phyloP scores from a whole-genome alignment of 179 eudicot species.

The Gypsophila paniculata region DNA sequence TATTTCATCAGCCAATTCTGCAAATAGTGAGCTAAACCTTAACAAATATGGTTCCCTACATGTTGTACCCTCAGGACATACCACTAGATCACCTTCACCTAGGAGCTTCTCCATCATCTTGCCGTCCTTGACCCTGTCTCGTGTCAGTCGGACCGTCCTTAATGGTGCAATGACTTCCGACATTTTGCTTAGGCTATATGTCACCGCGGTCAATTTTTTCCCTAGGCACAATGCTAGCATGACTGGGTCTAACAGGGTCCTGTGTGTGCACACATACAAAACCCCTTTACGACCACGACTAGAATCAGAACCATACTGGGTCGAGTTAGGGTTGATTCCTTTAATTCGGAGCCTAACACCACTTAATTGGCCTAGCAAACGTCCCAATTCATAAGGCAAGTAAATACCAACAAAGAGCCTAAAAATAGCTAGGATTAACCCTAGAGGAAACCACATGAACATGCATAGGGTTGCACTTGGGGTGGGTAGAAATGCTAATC shows the following conservation, averaged over 20 bases:
- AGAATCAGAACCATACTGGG: background rate
- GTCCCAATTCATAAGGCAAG: slow-evolving; percentile 48
- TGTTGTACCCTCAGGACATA: slow-evolving; percentile 91
- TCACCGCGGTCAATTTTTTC: slow-evolving; percentile 73
- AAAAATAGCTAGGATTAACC: slow-evolving; percentile 47
- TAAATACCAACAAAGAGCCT: slow-evolving; percentile 50
- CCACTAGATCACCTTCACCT: slow-evolving; percentile 73
- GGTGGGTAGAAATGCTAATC: slow-evolving; percentile 81
- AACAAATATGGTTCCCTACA: slow-evolving; percentile 84
- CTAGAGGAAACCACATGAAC: slow-evolving; percentile 82
- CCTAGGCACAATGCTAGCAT: slow-evolving; percentile 48
- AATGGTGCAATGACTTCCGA: slow-evolving; percentile 74
- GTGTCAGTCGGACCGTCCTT: slow-evolving; percentile 58
- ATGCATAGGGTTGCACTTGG: slow-evolving; percentile 58
- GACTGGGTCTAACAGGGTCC: slow-evolving; percentile 81
- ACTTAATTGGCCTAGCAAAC: slow-evolving; percentile 38
- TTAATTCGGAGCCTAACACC: slow-evolving; percentile 45
- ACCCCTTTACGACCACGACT: slow-evolving; percentile 33
- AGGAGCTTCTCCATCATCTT: slow-evolving; percentile 53
- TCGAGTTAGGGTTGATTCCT: slow-evolving; percentile 20
- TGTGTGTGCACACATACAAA: slow-evolving; percentile 78
- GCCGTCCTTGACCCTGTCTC: slow-evolving; percentile 56
- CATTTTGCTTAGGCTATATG: slow-evolving; percentile 74
- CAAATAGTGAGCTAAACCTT: slow-evolving; percentile 83
- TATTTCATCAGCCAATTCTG: slow-evolving; percentile 72